Conservation (phyloP, 345 rosid genomes). For the Carallia brachiata region DNA sequence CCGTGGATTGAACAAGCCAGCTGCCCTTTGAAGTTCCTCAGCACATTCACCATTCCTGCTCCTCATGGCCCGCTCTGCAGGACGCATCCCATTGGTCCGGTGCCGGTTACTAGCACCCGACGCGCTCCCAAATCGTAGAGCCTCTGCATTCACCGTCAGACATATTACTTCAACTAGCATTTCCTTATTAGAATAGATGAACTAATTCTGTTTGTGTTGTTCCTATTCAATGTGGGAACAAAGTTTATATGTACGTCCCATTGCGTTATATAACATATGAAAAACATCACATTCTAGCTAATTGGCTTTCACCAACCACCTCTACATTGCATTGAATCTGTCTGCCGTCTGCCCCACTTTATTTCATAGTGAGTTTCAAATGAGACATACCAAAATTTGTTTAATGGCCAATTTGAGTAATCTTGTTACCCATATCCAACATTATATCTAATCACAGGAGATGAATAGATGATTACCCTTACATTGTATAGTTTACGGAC, state of each 20-base stretch:
- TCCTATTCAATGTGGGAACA: background rate
- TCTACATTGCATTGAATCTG: too few species aligned
- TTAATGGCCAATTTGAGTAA: too few species aligned
- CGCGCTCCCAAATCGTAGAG: constrained; percentile 64
- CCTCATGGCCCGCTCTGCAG: constrained; percentile 60
- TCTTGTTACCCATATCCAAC: too few species aligned
- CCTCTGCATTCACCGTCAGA: constrained; percentile 34
- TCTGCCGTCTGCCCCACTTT: too few species aligned
- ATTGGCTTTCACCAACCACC: background rate
- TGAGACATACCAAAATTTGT: too few species aligned
- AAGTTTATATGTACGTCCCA: background rate
- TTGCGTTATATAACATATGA: constrained; percentile 7
- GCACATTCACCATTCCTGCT: constrained; percentile 59
- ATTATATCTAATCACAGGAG: too few species aligned
- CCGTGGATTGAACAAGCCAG: constrained; percentile 58
- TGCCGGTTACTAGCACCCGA: constrained; percentile 80
- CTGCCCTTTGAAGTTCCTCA: constrained; percentile 53
- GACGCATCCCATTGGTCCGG: constrained; percentile 83
- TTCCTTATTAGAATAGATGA: background rate
- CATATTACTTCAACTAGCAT: background rate
- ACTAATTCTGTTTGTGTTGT: background rate
- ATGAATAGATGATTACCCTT: too few species aligned
- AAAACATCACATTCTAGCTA: background rate
- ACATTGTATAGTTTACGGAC: too few species aligned
- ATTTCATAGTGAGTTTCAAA: too few species aligned